Evolutionary conservation across 1,139 yeast genomes (phyloP).

Genomic region (Taphrina flavorubra): DNA sequence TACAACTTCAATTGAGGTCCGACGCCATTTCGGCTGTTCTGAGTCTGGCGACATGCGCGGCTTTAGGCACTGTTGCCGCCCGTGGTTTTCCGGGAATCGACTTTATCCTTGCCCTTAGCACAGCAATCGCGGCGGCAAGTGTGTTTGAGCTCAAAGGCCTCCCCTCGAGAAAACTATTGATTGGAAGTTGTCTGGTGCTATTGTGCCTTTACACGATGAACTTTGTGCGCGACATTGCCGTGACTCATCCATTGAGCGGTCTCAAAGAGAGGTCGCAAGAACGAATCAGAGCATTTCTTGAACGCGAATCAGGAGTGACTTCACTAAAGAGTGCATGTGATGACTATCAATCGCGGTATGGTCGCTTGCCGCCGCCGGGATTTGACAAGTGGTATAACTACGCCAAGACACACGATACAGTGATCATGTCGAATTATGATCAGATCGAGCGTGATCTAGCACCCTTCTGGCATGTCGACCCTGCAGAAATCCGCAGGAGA

Average conservation of each 20-base stretch:
- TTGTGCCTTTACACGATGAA: background rate
- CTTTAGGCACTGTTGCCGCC: background rate
- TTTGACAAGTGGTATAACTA: constrained; percentile 47
- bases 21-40: background rate
- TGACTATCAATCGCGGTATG: constrained; percentile 8
- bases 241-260: background rate
- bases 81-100: background rate
- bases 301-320: background rate
- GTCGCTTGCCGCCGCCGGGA: constrained; percentile 46
- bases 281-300: background rate
- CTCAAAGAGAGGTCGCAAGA: background rate
- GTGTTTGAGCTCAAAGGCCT: background rate
- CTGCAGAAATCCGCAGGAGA: constrained; percentile 43
- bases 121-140: background rate
- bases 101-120: background rate
- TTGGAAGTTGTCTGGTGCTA: background rate
- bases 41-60: background rate
- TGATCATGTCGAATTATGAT: constrained; percentile 45
- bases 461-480: constrained; percentile 46
- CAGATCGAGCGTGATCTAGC: constrained; percentile 43
- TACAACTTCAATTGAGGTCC: background rate
- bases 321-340: background rate
- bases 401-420: constrained; percentile 43
- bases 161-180: background rate
- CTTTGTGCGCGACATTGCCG: background rate